Evolutionary conservation across 768 basidiomycete genomes (phyloP).

Genomic region (Pholiota microspora): DNA sequence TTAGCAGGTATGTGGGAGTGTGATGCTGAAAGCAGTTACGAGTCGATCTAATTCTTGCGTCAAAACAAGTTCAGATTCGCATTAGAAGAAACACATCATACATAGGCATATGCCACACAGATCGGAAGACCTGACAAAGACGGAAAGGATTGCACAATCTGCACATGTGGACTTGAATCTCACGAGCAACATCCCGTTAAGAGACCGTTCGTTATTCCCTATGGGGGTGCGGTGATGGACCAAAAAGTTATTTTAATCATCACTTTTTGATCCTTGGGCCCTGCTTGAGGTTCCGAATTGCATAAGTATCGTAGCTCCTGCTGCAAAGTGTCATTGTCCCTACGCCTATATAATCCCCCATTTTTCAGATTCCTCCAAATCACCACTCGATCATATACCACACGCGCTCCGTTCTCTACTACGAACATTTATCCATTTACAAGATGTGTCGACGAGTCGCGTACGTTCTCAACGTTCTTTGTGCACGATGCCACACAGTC

Average conservation of each 20-base stretch:
- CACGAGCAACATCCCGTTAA: constrained; percentile 23
- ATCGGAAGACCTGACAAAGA: constrained; percentile 34
- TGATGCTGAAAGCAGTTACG: not conserved
- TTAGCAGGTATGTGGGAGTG: not conserved
- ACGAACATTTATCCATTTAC: not conserved
- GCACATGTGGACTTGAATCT: constrained; percentile 34
- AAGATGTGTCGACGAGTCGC: constrained; percentile 75
- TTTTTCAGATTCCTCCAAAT: not conserved
- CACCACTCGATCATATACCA: not conserved
- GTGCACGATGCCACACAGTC: not conserved
- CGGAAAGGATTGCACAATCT: constrained; percentile 22
- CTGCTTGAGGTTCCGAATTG: constrained; percentile 16
- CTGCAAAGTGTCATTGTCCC: constrained; percentile 19
- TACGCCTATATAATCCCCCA: constrained; percentile 13
- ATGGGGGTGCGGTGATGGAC: constrained; percentile 1
- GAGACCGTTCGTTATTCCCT: constrained; percentile 11
- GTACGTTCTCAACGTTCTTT: constrained; percentile 42
- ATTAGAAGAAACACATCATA: constrained; percentile 23
- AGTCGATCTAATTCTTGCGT: not conserved
- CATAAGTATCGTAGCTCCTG: constrained; percentile 20
- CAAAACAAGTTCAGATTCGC: not conserved
- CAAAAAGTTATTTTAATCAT: constrained; percentile 16
- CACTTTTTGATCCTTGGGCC: constrained; percentile 15
- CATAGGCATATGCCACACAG: constrained; percentile 26
- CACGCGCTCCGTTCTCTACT: not conserved